Evolutionary conservation across 352 stramenopile genomes (phyloP), one percentile per base, ranked within the genome.

Genomic region (Globisporangium megalacanthum): DNA sequence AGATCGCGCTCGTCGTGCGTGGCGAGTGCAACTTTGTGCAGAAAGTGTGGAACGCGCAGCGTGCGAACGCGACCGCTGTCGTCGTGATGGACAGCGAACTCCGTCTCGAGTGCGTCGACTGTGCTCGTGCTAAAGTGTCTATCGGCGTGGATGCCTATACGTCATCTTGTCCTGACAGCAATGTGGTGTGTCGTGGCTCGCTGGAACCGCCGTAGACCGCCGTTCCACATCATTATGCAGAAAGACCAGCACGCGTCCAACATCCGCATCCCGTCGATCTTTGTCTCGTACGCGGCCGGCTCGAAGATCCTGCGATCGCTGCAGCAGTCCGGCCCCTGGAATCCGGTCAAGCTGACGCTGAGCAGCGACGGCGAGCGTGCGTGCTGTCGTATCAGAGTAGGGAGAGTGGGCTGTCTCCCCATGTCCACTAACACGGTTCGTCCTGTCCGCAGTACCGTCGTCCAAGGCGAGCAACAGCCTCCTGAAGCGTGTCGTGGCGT

Each of bases 181-280:
- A 4, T 29, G 25, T 29, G 25, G 15, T 51, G 6, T 39, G 4
- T 53, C 19, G 29, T 54, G 17, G 45, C 10, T 64, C 33, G 20
- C 2, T 48, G 25, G 25, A 4, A 29, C 25, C 25, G 25, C 7
- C 8, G 25, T 56, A 88, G 80, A 67, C 57, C 81, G 29, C 81
- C 81, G 65, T 84, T 75, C 53, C 79, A 92, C 42, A 89, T 92
- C 60, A 88, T 92, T 65, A 92, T 92, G 83, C 85, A 89, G 65
- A 84, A 85, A 42, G 80, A 92, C 61, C 73, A 89, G 58, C 83
- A 88, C 61, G 77, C 78, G 42, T 73, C 69, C 46, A 70, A 66
- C 29, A 60, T 92, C 25, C 65, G 54, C 17, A 92, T 92, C 52
- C 83, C 83, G 47, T 82, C 69, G 1, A 75, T 90, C 15, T 92